Percentiles rank a stretch among this genome's conserved stretches.
These are phyloP conservation scores for Arabidopsis arenosa DNA, from an alignment of 345 rosid genomes.

Conservation along the genomic window DNA sequence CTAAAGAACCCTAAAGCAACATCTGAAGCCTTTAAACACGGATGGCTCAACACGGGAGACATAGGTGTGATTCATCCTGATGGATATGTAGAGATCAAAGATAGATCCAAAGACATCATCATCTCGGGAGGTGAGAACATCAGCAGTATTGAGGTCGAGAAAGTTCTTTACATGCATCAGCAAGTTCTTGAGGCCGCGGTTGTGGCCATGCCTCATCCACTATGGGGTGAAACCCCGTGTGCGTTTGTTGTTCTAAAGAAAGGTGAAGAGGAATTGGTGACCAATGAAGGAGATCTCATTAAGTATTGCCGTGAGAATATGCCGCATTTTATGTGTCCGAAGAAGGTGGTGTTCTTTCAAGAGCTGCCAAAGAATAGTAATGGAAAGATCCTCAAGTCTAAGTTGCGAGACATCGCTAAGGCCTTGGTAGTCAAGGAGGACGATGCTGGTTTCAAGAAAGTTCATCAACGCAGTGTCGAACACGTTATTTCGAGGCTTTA, in stretches of 20 bases:
- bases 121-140: constrained; percentile 76
- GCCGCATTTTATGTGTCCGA: constrained; percentile 62
- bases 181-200: constrained; percentile 58
- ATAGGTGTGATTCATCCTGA: constrained; percentile 56
- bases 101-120: constrained; percentile 68
- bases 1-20: constrained; percentile 53
- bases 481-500: constrained; percentile 26
- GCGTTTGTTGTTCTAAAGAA: constrained; percentile 51
- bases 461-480: background rate
- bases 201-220: constrained; percentile 63
- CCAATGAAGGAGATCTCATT: constrained; percentile 48
- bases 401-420: constrained; percentile 51
- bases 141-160: constrained; percentile 64
- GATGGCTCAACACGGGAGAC: constrained; percentile 73
- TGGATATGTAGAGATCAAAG: constrained; percentile 66
- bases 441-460: constrained; percentile 5
- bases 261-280: constrained; percentile 12
- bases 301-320: constrained; percentile 52
- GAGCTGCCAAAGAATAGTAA: constrained; percentile 61
- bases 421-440: constrained; percentile 32
- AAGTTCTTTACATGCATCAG: constrained; percentile 51
- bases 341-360: constrained; percentile 50
- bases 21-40: constrained; percentile 54
- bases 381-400: constrained; percentile 57
- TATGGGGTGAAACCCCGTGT: constrained; percentile 70